Percentiles rank a stretch among this genome's conserved stretches.
phyloP scores from a whole-genome alignment of 805 yeast species.

The Lipomyces yamadae region DNA sequence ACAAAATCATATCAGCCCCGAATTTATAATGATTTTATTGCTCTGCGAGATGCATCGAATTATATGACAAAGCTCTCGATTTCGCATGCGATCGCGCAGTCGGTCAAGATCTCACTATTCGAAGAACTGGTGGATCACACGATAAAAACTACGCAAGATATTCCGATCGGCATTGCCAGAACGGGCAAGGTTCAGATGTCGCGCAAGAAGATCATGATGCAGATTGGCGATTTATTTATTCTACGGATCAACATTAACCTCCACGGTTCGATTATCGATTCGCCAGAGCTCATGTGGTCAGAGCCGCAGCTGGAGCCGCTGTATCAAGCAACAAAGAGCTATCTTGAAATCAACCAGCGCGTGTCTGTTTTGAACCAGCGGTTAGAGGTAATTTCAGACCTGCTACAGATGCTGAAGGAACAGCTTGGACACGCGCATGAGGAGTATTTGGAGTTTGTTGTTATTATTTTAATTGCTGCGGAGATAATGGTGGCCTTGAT shows the following conservation, averaged over 20 bases:
- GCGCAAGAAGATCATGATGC: slow-evolving; percentile 93
- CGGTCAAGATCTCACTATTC: slow-evolving; percentile 91
- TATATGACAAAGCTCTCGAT: slow-evolving; percentile 91
- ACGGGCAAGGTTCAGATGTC: slow-evolving; percentile 95
- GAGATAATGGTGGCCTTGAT: slow-evolving; percentile 83
- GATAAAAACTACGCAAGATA: slow-evolving; percentile 95
- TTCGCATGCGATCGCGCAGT: slow-evolving; percentile 94
- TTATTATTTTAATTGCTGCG: slow-evolving; percentile 86
- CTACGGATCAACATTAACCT: slow-evolving; percentile 55
- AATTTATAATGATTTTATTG: slow-evolving; percentile 93
- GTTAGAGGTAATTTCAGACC: slow-evolving; percentile 88
- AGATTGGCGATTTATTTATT: slow-evolving; percentile 94
- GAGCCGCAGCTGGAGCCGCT: slow-evolving; percentile 98
- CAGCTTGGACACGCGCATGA: slow-evolving; percentile 92
- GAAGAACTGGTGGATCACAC: slow-evolving; percentile 97
- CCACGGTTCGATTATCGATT: slow-evolving; percentile 73
- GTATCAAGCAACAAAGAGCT: slow-evolving; percentile 87
- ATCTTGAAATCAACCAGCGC: slow-evolving; percentile 91
- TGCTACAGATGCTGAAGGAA: slow-evolving; percentile 94
- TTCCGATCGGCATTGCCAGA: slow-evolving; percentile 92
- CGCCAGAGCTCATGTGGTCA: slow-evolving; percentile 99
- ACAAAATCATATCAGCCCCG: slow-evolving; percentile 95
- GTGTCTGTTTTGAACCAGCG: slow-evolving; percentile 89
- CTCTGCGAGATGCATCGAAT: slow-evolving; percentile 84
- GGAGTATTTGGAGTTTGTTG: slow-evolving; percentile 88